A percentile compares a stretch with the other conserved stretches of the same genome.
Conservation (phyloP, 208 protist species). For the Acanthamoeba sp. region DNA sequence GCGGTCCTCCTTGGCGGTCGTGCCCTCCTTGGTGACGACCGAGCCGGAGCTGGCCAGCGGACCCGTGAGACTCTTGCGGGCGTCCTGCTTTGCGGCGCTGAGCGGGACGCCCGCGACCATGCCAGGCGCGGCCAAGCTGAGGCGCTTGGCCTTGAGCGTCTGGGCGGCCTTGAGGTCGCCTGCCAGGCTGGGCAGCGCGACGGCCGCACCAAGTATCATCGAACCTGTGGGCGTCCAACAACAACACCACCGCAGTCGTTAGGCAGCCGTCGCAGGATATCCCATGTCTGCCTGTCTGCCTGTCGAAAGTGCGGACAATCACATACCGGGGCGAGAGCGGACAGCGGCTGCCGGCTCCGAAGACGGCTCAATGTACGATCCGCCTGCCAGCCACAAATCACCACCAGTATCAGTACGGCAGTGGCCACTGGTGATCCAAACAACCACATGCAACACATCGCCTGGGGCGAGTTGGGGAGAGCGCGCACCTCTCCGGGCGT, state of each 20-base stretch:
- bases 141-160: slow-evolving; percentile 21
- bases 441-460: too few relatives aligned
- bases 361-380: not conserved
- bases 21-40: too few relatives aligned
- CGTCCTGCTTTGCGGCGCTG: not conserved
- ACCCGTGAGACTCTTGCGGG: not conserved
- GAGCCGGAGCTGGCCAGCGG: too few relatives aligned
- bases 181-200: not conserved
- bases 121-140: not conserved
- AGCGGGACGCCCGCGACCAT: not conserved
- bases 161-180: not conserved
- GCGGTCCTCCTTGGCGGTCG: not conserved
- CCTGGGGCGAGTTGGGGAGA: too few relatives aligned
- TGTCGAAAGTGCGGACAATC: too few relatives aligned
- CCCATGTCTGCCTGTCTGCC: too few relatives aligned
- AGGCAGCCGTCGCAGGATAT: too few relatives aligned
- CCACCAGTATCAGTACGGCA: not conserved
- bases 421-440: not conserved
- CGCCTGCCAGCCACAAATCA: not conserved
- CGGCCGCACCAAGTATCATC: not conserved
- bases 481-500: not conserved
- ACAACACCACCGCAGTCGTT: too few relatives aligned
- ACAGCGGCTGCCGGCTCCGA: not conserved
- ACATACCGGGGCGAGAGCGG: not conserved
- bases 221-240: not conserved